Percentiles rank a stretch among this genome's conserved stretches.
phyloP scores from a whole-genome alignment of 106 monocot species.

The Alisma plantagoaquatica region DNA sequence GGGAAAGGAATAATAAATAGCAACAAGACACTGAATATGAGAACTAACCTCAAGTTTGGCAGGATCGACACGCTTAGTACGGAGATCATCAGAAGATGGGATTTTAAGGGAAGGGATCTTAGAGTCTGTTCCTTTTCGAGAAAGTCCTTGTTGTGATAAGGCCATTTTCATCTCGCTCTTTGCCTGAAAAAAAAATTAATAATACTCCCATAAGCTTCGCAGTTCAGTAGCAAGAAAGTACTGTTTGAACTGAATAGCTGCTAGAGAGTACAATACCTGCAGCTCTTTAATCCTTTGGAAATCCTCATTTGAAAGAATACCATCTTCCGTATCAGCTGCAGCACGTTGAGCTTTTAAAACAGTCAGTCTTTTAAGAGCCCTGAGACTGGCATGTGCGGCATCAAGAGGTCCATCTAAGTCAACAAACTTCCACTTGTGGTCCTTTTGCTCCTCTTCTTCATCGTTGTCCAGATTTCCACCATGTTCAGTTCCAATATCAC shows the following conservation, averaged over 20 bases:
- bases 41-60: slow-evolving; percentile 60
- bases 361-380: slow-evolving; percentile 70
- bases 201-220: too few relatives aligned
- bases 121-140: slow-evolving; percentile 32
- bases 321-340: slow-evolving; percentile 28
- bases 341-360: slow-evolving; percentile 18
- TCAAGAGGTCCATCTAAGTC: slow-evolving; percentile 37
- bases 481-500: slow-evolving; percentile 9
- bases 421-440: slow-evolving; percentile 54
- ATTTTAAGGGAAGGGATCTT: slow-evolving; percentile 29
- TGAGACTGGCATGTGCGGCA: slow-evolving; percentile 64
- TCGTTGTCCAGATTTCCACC: slow-evolving; percentile 12
- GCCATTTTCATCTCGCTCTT: slow-evolving; percentile 59
- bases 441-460: slow-evolving; percentile 15
- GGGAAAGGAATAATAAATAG: too few relatives aligned
- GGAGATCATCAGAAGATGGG: slow-evolving; percentile 73
- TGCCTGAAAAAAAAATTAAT: slow-evolving; percentile 47
- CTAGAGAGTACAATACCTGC: slow-evolving; percentile 36
- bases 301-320: slow-evolving; percentile 92
- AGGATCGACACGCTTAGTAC: slow-evolving; percentile 75
- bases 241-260: too few relatives aligned
- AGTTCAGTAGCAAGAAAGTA: too few relatives aligned
- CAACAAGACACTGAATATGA: too few relatives aligned
- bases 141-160: slow-evolving; percentile 55
- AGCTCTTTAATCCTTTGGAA: slow-evolving; percentile 79